Evolutionary conservation across 169 alveolate species (phyloP), one percentile per base, ranked within the genome.

Genomic region (Cryptosporidium xiaoi): DNA sequence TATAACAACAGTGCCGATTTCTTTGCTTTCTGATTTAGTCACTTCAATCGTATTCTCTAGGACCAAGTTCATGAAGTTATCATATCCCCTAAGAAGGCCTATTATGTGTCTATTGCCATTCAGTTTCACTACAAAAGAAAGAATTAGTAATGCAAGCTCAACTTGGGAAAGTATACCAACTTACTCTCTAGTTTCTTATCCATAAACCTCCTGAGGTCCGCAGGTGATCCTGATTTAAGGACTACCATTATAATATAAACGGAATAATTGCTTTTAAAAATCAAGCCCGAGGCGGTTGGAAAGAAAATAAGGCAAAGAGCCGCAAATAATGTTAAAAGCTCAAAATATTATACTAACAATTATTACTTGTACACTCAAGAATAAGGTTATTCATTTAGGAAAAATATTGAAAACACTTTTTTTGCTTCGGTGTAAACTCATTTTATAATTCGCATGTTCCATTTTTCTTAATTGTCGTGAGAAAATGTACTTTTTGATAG

Each of bases 31-130:
- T 91, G 93, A 27, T 18, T 87, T 91, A 62, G 91, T 92, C 18
- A 96, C 93, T 90, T 97, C 99, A 55, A 93, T 90, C 7, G 99
- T 97, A 93, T 97, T 95, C 84, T 98, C 99, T 50, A 98, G 92
- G 24, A 98, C 99, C 44, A 98, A 90, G 93, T 98, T 98, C 99
- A 98, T 97, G 94, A 98, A 97, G 58, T 97, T 96, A 91, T 98
- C 99, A 93, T 97, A 98, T 16, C 99, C 99, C 71, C 98, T 95
- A 60, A 98, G 90, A 18, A 92, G 97, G 0, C 99, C 99, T 7
- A 96, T 97, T 27, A 98, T 96, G 67, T 95, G 98, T 69, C 99
- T 90, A 84, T 96, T 91, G 6, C 97, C 96, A 82, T 94, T 95
- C 60, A 95, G 91, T 51, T 89, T 95, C 36, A 95, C 98, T 95